Conservation (phyloP, 1,284 basidiomycete species). For the Ganoderma multipileum region DNA sequence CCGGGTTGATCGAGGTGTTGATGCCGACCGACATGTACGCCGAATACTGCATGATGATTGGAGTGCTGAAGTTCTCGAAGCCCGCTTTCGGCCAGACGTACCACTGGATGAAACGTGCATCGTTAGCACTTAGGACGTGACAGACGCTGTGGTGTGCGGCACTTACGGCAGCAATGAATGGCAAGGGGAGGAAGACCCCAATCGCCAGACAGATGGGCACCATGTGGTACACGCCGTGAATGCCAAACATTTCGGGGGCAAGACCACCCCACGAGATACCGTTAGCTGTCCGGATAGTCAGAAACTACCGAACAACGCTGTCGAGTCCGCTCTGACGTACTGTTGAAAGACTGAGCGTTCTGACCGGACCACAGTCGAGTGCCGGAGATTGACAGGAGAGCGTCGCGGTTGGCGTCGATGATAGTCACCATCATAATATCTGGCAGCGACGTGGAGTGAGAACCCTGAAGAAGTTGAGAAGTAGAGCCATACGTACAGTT, state of each 20-base stretch:
- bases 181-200: conserved; percentile 58
- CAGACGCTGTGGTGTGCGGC: neutral
- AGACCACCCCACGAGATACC: conserved; percentile 68
- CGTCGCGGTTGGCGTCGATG: conserved; percentile 49
- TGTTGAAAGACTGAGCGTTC: conserved; percentile 56
- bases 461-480: neutral
- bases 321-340: conserved; percentile 18
- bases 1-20: conserved; percentile 50
- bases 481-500: conserved; percentile 45
- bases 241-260: conserved; percentile 57
- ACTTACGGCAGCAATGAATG: conserved; percentile 50
- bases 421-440: conserved; percentile 58
- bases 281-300: conserved; percentile 41
- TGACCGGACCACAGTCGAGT: conserved; percentile 56
- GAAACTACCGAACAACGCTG: neutral
- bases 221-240: conserved; percentile 54
- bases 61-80: conserved; percentile 55
- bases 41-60: conserved; percentile 49
- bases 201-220: conserved; percentile 60
- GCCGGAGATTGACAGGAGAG: conserved; percentile 41
- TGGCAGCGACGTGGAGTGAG: conserved; percentile 13
- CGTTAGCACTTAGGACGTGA: neutral
- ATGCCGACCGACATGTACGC: conserved; percentile 57
- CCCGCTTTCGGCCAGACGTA: conserved; percentile 53
- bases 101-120: conserved; percentile 37